A percentile compares a stretch with the other conserved stretches of the same genome.
phyloP scores from a whole-genome alignment of 768 basidiomycete genomes.

The Collybiopsis confluens region DNA sequence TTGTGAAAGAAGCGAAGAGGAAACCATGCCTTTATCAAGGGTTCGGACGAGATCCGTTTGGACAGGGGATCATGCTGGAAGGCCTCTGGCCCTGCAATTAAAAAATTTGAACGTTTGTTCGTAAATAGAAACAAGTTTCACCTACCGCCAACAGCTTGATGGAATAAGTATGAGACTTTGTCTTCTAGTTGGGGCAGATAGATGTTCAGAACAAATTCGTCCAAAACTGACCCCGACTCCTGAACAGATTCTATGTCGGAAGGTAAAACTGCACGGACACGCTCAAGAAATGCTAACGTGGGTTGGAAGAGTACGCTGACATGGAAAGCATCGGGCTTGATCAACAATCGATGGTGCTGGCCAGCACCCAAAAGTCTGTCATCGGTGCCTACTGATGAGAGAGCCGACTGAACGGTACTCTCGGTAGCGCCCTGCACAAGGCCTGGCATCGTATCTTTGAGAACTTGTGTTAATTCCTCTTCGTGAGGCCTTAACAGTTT shows the following conservation, averaged over 20 bases:
- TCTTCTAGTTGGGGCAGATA: conserved; percentile 96
- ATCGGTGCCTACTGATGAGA: conserved; percentile 61
- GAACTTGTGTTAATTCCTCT: conserved; percentile 75
- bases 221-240: conserved; percentile 69
- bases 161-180: conserved; percentile 84
- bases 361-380: conserved; percentile 70
- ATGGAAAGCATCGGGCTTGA: conserved; percentile 91
- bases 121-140: not conserved
- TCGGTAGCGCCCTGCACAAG: conserved; percentile 72
- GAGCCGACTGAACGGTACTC: conserved; percentile 55
- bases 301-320: conserved; percentile 94
- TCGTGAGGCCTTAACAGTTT: conserved; percentile 74
- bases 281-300: conserved; percentile 78
- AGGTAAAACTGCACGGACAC: conserved; percentile 69
- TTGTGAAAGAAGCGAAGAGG: too few species aligned
- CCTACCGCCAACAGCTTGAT: conserved; percentile 75
- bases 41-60: conserved; percentile 58
- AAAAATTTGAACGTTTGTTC: not conserved
- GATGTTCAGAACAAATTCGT: conserved; percentile 89
- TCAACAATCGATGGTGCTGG: conserved; percentile 80
- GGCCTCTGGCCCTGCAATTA: conserved; percentile 65
- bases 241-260: conserved; percentile 62
- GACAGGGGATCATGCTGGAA: conserved; percentile 81
- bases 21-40: conserved; percentile 66
- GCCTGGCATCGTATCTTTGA: conserved; percentile 92